phyloP scores from a whole-genome alignment of 257 asterid genomes.

The Solanum dulcamara region DNA sequence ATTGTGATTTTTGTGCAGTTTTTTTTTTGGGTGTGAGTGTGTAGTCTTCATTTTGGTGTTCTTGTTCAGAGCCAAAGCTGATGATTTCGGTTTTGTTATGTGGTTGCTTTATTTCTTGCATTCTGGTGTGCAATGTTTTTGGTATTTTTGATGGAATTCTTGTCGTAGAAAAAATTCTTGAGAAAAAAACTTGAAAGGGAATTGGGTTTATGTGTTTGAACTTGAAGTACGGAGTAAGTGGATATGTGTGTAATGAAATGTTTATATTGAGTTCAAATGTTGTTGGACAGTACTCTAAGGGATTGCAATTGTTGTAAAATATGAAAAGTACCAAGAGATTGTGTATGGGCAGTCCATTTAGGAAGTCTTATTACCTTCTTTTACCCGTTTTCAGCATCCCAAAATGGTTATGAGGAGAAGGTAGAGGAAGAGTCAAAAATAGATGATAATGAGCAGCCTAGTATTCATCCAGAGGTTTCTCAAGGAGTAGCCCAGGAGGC shows the following conservation, averaged over 20 bases:
- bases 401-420: constrained; percentile 18
- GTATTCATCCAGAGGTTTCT: constrained; percentile 10
- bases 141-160: background rate
- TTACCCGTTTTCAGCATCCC: background rate
- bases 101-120: background rate
- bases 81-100: background rate
- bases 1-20: background rate
- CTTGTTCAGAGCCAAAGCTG: background rate
- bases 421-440: constrained; percentile 10
- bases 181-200: background rate
- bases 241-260: background rate
- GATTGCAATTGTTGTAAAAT: background rate
- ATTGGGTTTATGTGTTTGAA: background rate
- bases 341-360: background rate
- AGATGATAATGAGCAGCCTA: constrained; percentile 11
- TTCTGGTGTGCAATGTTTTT: background rate
- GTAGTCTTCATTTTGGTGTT: background rate
- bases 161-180: background rate
- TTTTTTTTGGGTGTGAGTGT: background rate
- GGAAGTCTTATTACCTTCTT: background rate
- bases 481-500: constrained; percentile 27
- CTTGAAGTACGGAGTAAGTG: background rate
- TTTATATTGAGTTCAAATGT: background rate
- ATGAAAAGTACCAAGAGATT: background rate
- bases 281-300: background rate